Conservation (phyloP, 225 moss, liverwort and hornwort species). For the Physcomitrium patens region DNA sequence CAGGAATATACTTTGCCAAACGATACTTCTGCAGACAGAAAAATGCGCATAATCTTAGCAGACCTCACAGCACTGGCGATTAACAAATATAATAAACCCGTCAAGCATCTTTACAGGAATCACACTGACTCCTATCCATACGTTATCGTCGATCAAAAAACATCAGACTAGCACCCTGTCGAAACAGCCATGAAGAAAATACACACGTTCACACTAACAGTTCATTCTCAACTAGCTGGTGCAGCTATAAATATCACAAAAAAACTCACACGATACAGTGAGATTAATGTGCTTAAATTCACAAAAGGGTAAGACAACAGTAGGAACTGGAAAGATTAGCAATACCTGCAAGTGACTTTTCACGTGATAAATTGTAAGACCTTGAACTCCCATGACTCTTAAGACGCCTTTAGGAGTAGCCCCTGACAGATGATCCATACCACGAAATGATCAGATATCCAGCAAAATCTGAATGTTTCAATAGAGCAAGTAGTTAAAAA, state of each 20-base stretch:
- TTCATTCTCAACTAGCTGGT: conserved; percentile 1
- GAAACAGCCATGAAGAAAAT: too few species aligned
- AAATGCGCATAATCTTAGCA: conserved; percentile 18
- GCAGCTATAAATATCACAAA: not conserved
- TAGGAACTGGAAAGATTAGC: conserved; percentile 4
- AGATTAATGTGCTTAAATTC: not conserved
- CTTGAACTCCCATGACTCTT: conserved; percentile 92
- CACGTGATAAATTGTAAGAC: conserved; percentile 91
- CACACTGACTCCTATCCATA: not conserved
- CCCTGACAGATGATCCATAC: conserved; percentile 46
- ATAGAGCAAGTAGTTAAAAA: too few species aligned
- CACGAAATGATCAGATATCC: not conserved
- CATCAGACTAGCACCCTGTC: too few species aligned
- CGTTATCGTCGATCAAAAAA: too few species aligned
- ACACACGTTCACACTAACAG: too few species aligned
- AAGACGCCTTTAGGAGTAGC: conserved; percentile 92
- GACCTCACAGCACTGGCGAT: not conserved
- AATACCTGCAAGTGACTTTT: conserved; percentile 83
- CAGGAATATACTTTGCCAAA: conserved; percentile 73
- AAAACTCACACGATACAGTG: conserved; percentile 4
- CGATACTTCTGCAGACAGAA: conserved; percentile 73
- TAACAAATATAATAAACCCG: conserved; percentile 5
- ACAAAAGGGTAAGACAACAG: not conserved
- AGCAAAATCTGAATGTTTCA: too few species aligned
- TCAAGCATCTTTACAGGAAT: not conserved